Conservation (phyloP, 2,329 filamentous ascomycete genomes). For the Daldinia sp. region DNA sequence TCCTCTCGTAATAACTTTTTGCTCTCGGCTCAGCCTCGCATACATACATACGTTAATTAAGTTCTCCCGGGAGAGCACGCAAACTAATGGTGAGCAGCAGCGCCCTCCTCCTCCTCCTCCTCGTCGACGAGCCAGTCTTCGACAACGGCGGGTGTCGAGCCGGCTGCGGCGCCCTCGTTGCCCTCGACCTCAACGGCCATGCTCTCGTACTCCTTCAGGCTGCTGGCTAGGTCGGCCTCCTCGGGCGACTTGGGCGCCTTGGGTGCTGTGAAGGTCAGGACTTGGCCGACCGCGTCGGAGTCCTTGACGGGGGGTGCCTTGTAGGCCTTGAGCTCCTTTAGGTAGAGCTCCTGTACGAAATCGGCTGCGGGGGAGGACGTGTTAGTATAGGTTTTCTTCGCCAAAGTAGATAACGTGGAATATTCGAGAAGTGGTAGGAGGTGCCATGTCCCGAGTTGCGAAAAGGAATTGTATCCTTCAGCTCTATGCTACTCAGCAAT, state of each 20-base stretch:
- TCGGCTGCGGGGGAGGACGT: conserved; percentile 70
- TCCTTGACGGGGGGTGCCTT: conserved; percentile 86
- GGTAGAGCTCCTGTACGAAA: conserved; percentile 96
- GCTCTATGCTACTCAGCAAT: not conserved
- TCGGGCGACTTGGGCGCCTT: conserved; percentile 88
- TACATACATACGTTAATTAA: not conserved
- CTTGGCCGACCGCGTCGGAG: conserved; percentile 86
- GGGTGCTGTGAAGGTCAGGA: conserved; percentile 85
- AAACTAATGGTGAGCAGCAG: conserved; percentile 57
- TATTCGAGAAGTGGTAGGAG: not conserved
- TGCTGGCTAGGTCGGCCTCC: conserved; percentile 90
- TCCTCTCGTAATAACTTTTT: not conserved
- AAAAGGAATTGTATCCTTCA: not conserved
- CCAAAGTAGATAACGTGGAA: not conserved
- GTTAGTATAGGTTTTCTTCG: conserved; percentile 15
- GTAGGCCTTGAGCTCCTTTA: conserved; percentile 95
- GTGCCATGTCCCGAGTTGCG: not conserved
- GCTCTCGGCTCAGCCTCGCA: not conserved
- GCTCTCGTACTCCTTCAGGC: conserved; percentile 92
- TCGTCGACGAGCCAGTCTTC: conserved; percentile 85
- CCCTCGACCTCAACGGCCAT: conserved; percentile 96
- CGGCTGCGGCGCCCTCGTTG: conserved; percentile 70
- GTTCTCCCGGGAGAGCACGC: not conserved
- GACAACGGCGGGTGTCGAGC: conserved; percentile 63
- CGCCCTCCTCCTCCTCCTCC: conserved; percentile 62